Base-by-base conservation (phyloP, 768 basidiomycete species). In the Lactarius hengduanensis region DNA sequence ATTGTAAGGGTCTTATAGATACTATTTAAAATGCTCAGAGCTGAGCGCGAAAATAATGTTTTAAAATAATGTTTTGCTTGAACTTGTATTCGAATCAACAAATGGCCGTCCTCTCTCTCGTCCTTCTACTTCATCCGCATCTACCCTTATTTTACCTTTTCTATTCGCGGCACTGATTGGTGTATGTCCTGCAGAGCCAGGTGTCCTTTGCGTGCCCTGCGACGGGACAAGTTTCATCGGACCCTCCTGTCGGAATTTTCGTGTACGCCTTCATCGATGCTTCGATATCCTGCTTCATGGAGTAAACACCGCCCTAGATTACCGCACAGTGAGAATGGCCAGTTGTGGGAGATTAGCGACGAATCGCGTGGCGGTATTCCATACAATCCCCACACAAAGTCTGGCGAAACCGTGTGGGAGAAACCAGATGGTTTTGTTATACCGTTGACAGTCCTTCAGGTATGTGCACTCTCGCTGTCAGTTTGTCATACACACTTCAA, bases 291-390 rank as follows among this genome's bases (percentile, higher is more conserved):
- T 67, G 41, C 69, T 60, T 20, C 63, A 54, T 50, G 61, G 53
- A 36, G 40, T 36, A 22, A 57, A 9, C 9, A 30, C 63, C 50
- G 34, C 73, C 7, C 10, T 71, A 94, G 92, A 58, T 80, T 96
- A 55, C 95, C 95, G 57, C 90, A 92, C 8, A 90, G 82, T 70
- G 82, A 84, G 4, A 86, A 91, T 54, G 94, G 95, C 47, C 93
- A 96, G 75, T 96, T 95, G 94, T 98, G 95, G 95, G 95, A 97
- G 76, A 83, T 97, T 65, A 81, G 81, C 54, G 95, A 98, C 74
- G 90, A 93, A 41, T 84, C 87, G 55, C 83, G 92, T 60, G 90
- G 87, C 54, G 92, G 92, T 36, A 80, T 94, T 63, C 86, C 91
- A 4, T 98, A 98, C 75, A 96, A 94, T 77, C 96, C 96, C 77